Conservation (phyloP, 176 grass and related monocot species). For the Tillandsia leiboldiana region DNA sequence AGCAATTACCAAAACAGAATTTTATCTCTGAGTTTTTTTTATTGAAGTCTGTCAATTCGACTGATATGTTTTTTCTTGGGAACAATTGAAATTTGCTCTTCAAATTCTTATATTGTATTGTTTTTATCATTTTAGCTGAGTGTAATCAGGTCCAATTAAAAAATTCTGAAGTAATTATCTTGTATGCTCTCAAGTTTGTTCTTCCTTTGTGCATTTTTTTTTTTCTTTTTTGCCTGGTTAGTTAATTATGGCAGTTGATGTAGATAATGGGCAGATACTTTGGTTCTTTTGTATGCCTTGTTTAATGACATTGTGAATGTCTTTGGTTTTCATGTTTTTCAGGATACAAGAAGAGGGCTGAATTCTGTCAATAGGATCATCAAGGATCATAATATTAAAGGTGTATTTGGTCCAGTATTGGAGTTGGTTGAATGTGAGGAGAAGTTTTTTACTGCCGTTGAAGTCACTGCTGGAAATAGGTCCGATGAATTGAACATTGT, state of each 20-base stretch:
- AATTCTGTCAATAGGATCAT: conserved; percentile 96
- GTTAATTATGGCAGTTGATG: too few species aligned
- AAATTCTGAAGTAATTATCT: neutral
- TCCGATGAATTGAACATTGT: conserved; percentile 8
- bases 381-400: conserved; percentile 57
- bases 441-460: conserved; percentile 98
- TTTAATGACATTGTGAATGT: neutral
- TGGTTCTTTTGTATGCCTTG: too few species aligned
- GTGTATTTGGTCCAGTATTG: conserved; percentile 88
- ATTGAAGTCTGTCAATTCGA: too few species aligned
- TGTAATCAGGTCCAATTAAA: too few species aligned
- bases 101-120: too few species aligned
- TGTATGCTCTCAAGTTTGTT: neutral
- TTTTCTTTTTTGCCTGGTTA: neutral
- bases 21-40: too few species aligned
- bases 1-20: too few species aligned
- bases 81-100: too few species aligned
- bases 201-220: neutral
- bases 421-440: conserved; percentile 90
- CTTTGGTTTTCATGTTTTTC: conserved; percentile 19
- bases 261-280: too few species aligned
- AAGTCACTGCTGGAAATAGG: conserved; percentile 95
- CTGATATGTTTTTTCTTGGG: too few species aligned
- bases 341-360: conserved; percentile 95
- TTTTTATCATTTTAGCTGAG: too few species aligned